Evolutionary conservation across 208 protist genomes (phyloP), one percentile per base, ranked within the genome.

Genomic region (Trypanosoma brucei): DNA sequence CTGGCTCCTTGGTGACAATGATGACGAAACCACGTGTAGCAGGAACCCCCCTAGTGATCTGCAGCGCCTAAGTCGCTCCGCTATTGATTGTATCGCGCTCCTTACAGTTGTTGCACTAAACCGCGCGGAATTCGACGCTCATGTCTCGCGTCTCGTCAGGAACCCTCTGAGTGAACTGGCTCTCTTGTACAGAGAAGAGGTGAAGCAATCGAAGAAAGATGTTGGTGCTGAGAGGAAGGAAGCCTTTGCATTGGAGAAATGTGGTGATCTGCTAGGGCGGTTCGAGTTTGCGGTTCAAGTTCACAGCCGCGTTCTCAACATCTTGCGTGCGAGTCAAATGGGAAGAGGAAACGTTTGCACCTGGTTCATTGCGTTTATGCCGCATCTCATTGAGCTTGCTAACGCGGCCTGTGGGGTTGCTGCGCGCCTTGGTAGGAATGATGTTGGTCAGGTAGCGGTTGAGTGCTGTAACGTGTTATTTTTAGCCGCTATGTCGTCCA

Each of bases 381-480:
- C 69, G 31, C 44, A 11, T 3, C 67, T 91, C 6, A 76, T 87
- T 45, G 84, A 86, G 34, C 39, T 85, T n/a, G 68, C 75, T 36
- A 91, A 91, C 48, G 75, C 81, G 8, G 65, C 72, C 1, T 65
- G 51, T 50, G 30, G 22, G 14, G 49, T 37, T 42, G 55, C 59
- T 39, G 11, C 53, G 4, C 50, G 39, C 57, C 50, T 66, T 5
- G 7, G 11, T 49, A 53, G 34, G 3, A 53, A 34, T 6, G 64
- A 86, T 34, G 57, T 50, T 39, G 78, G 62, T 13, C 67, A 70
- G 55, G 72, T 78, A 6, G 75, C 79, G 1, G 72, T 81, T 9
- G 73, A 91, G 49, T 81, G 81, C 55, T 74, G 74, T 38, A 70
- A 75, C 30, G 13, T 81, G 0, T 44, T 93, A 8, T 93, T 90